Evolutionary conservation across 192 early-diverging fungal species (phyloP).

Genomic region (Ambispora gerdemannii): DNA sequence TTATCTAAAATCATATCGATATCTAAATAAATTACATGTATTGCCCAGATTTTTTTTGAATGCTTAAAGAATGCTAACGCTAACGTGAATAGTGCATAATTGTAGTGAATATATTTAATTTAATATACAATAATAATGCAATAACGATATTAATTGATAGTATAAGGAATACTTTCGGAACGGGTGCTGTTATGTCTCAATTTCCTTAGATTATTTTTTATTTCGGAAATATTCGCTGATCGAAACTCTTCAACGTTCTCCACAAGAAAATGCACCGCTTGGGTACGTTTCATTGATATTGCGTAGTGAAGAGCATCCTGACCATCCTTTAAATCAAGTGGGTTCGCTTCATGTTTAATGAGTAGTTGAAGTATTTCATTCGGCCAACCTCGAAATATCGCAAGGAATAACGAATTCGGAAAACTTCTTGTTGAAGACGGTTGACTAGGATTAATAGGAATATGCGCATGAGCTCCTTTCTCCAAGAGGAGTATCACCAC

Average conservation of each 20-base stretch:
- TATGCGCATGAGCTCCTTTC: background rate
- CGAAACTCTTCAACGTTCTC: background rate
- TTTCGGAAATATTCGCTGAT: no score
- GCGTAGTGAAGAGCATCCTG: background rate
- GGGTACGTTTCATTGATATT: background rate
- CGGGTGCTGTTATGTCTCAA: no score
- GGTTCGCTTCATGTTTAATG: background rate
- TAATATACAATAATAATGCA: no score
- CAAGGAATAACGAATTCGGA: constrained; percentile 3
- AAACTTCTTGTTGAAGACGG: background rate
- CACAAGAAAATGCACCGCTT: background rate
- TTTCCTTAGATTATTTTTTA: no score
- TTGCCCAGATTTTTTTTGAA: no score
- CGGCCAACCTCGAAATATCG: background rate
- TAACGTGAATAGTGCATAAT: no score
- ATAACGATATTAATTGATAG: no score
- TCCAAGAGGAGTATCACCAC: background rate
- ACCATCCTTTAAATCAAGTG: background rate
- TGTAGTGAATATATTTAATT: no score
- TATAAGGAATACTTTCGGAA: no score
- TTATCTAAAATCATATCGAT: no score
- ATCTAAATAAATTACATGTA: no score
- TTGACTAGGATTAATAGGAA: background rate
- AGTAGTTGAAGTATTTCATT: background rate
- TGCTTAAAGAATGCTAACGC: no score